These are phyloP conservation scores for Scolecobasidium constrictum DNA, from an alignment of 2,329 filamentous ascomycete species.

Conservation along the genomic window DNA sequence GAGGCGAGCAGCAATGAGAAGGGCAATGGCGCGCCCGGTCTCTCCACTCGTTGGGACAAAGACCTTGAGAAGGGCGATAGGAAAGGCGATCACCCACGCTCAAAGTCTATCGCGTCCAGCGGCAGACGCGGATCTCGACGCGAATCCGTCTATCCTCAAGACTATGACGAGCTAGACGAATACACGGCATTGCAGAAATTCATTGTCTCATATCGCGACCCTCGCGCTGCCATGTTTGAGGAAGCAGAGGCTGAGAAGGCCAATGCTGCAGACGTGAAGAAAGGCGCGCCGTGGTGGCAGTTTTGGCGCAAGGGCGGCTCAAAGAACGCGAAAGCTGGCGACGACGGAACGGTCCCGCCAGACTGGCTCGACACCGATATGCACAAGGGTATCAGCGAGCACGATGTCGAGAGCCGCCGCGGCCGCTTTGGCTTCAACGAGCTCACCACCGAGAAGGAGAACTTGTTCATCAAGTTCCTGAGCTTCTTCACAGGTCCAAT, in stretches of 20 bases:
- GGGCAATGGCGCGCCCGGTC: not conserved
- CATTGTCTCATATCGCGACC: conserved; percentile 55
- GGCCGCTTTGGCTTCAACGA: conserved; percentile 62
- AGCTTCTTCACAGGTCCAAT: conserved; percentile 67
- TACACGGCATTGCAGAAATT: conserved; percentile 56
- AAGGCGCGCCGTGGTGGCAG: conserved; percentile 46
- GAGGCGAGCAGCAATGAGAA: not conserved
- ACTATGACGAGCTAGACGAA: conserved; percentile 44
- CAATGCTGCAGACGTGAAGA: conserved; percentile 31
- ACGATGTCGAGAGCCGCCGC: conserved; percentile 52
- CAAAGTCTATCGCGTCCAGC: not conserved
- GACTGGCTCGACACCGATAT: conserved; percentile 62
- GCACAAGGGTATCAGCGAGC: conserved; percentile 46
- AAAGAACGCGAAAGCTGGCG: conserved; percentile 20
- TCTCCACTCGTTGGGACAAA: not conserved
- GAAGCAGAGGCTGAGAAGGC: conserved; percentile 28
- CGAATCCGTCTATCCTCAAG: conserved; percentile 4
- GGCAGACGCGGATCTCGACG: not conserved
- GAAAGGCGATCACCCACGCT: not conserved
- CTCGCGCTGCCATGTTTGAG: conserved; percentile 37
- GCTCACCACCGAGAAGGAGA: conserved; percentile 62
- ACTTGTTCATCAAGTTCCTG: conserved; percentile 64
- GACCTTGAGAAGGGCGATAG: not conserved
- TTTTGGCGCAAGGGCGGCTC: conserved; percentile 38
- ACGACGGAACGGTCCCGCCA: conserved; percentile 41